A percentile compares a stretch with the other conserved stretches of the same genome.
These are phyloP conservation scores for Kalaharituber pfeilii DNA, from an alignment of 2,329 filamentous ascomycete species.

Conservation along the genomic window DNA sequence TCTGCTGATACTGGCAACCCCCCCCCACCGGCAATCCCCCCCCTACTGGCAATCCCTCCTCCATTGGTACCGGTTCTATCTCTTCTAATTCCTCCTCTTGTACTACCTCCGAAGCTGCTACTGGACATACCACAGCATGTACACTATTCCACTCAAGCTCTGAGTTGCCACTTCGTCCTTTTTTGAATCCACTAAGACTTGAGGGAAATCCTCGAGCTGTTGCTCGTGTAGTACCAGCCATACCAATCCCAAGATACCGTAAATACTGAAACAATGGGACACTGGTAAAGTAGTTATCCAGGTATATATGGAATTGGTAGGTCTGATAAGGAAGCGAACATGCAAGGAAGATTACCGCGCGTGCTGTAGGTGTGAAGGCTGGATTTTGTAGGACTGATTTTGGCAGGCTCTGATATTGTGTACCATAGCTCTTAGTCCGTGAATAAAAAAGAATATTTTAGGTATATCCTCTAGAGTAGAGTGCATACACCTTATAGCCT, in stretches of 20 bases:
- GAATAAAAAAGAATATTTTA: too few species aligned
- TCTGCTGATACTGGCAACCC: too few species aligned
- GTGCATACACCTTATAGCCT: background rate
- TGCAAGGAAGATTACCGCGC: background rate
- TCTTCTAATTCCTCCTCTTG: too few species aligned
- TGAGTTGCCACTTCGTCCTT: background rate
- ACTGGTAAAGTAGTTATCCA: slow-evolving; percentile 3
- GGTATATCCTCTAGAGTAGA: background rate
- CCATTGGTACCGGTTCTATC: too few species aligned
- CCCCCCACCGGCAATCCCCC: too few species aligned
- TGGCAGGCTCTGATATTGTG: too few species aligned
- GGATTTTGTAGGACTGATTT: too few species aligned
- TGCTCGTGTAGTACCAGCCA: slow-evolving; percentile 1
- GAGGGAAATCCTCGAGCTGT: background rate
- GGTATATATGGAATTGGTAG: background rate
- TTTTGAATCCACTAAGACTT: background rate
- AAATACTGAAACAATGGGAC: slow-evolving; percentile 1
- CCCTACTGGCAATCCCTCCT: too few species aligned
- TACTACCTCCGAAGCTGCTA: too few species aligned
- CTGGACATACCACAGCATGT: too few species aligned
- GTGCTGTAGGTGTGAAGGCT: background rate
- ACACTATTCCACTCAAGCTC: background rate
- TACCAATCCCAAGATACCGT: background rate
- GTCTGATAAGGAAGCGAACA: background rate
- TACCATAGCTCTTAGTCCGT: too few species aligned